These are phyloP conservation scores for Colletotrichum sp. DNA, from an alignment of 2,329 filamentous ascomycete genomes.

Conservation along the genomic window DNA sequence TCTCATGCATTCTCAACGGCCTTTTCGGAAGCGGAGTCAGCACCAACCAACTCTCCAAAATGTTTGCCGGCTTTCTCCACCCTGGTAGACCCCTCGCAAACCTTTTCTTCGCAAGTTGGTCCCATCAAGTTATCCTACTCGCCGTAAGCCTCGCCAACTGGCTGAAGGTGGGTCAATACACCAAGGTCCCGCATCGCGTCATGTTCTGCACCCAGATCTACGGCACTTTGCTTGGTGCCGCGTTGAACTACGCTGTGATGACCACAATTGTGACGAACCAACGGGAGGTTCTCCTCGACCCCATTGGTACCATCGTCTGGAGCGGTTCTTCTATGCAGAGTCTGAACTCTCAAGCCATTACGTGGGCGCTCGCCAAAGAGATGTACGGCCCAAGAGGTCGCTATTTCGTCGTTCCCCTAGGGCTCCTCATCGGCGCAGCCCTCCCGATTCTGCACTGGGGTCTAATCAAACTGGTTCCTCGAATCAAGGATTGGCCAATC, in stretches of 20 bases:
- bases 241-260: constrained; percentile 53
- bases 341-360: constrained; percentile 42
- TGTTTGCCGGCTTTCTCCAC: constrained; percentile 52
- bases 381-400: constrained; percentile 43
- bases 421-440: constrained; percentile 46
- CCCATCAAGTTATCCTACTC: constrained; percentile 36
- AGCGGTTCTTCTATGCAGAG: constrained; percentile 52
- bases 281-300: constrained; percentile 41
- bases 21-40: constrained; percentile 24
- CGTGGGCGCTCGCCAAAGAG: constrained; percentile 40
- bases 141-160: constrained; percentile 31
- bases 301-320: constrained; percentile 50
- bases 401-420: constrained; percentile 42
- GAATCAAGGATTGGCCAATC: constrained; percentile 32
- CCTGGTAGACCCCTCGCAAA: constrained; percentile 44
- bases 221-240: constrained; percentile 44
- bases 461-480: constrained; percentile 29
- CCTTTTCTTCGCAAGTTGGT: constrained; percentile 45
- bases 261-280: constrained; percentile 47
- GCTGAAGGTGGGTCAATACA: constrained; percentile 43
- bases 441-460: constrained; percentile 40
- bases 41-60: constrained; percentile 36
- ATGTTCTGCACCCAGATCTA: constrained; percentile 45
- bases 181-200: constrained; percentile 41
- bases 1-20: constrained; percentile 32